phyloP scores from a whole-genome alignment of 495 filamentous ascomycete genomes.

The Hypomontagnella monticulosa region DNA sequence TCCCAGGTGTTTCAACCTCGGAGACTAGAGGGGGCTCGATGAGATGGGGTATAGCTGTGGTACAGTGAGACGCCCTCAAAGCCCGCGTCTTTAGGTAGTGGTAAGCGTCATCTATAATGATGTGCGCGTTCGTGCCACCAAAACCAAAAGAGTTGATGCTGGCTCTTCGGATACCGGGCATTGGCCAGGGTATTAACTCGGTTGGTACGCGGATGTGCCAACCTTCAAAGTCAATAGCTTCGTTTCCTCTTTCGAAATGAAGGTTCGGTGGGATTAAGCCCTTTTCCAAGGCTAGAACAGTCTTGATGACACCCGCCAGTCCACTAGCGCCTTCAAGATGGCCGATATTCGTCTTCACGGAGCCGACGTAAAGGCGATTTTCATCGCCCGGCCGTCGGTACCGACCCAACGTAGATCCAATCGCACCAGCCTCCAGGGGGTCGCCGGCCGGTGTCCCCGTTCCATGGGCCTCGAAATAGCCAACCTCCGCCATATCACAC shows the following conservation, averaged over 20 bases:
- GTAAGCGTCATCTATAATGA: constrained; percentile 56
- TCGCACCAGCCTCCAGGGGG: constrained; percentile 60
- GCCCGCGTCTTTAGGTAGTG: constrained; percentile 3
- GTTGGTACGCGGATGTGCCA: no score
- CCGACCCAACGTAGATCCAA: constrained; percentile 46
- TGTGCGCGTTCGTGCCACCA: constrained; percentile 66
- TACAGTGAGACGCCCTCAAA: neutral
- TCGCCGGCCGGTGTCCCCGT: constrained; percentile 65
- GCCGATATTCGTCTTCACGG: constrained; percentile 62
- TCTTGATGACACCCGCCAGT: constrained; percentile 62
- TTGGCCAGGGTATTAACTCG: constrained; percentile 34
- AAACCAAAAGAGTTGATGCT: constrained; percentile 66
- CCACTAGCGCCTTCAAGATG: constrained; percentile 62
- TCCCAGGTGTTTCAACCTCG: no score
- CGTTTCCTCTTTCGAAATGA: constrained; percentile 53
- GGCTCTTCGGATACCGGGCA: constrained; percentile 47
- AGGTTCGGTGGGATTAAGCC: constrained; percentile 51
- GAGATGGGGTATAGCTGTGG: no score
- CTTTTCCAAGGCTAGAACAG: constrained; percentile 57
- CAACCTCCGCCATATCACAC: constrained; percentile 44
- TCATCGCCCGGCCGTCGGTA: constrained; percentile 17
- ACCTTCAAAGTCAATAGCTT: no score
- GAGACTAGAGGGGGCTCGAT: no score
- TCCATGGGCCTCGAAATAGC: constrained; percentile 57
- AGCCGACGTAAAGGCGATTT: constrained; percentile 51